phyloP scores from a whole-genome alignment of 768 basidiomycete species.

The Russula ochroleuca region DNA sequence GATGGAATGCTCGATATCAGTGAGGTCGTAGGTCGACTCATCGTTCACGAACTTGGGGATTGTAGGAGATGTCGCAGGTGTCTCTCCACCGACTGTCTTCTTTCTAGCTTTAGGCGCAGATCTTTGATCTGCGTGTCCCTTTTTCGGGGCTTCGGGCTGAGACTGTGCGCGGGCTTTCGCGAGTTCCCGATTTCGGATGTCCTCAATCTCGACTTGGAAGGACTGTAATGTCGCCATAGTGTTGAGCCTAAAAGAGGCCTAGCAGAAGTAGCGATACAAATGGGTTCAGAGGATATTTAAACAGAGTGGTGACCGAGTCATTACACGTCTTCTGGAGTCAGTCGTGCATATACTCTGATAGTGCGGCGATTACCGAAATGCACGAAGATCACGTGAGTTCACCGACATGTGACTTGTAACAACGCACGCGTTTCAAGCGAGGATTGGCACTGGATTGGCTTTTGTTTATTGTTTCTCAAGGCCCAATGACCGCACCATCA shows the following conservation, averaged over 20 bases:
- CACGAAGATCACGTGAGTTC: neutral
- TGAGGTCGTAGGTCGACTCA: slow-evolving; percentile 10
- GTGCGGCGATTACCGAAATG: neutral
- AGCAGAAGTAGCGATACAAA: neutral
- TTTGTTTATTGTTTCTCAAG: neutral
- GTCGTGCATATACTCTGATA: neutral
- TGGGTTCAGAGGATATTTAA: slow-evolving; percentile 2
- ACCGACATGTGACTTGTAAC: neutral
- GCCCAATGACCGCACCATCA: slow-evolving; percentile 16
- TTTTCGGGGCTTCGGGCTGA: slow-evolving; percentile 26
- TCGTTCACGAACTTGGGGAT: slow-evolving; percentile 8
- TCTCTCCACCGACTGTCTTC: slow-evolving; percentile 11
- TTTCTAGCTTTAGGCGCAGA: slow-evolving; percentile 9
- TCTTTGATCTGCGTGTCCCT: slow-evolving; percentile 16
- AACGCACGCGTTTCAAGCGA: neutral
- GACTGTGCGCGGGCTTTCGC: slow-evolving; percentile 53
- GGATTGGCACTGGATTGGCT: too few relatives aligned
- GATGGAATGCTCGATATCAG: slow-evolving; percentile 52
- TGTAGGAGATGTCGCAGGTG: neutral
- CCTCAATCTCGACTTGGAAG: slow-evolving; percentile 74
- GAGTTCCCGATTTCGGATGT: slow-evolving; percentile 64
- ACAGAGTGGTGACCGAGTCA: slow-evolving; percentile 15
- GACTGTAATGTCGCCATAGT: slow-evolving; percentile 43
- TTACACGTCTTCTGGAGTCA: neutral
- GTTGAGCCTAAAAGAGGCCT: neutral